Evolutionary conservation across 345 rosid genomes (phyloP), one percentile per base, ranked within the genome.

Genomic region (Bruguiera parviflora): DNA sequence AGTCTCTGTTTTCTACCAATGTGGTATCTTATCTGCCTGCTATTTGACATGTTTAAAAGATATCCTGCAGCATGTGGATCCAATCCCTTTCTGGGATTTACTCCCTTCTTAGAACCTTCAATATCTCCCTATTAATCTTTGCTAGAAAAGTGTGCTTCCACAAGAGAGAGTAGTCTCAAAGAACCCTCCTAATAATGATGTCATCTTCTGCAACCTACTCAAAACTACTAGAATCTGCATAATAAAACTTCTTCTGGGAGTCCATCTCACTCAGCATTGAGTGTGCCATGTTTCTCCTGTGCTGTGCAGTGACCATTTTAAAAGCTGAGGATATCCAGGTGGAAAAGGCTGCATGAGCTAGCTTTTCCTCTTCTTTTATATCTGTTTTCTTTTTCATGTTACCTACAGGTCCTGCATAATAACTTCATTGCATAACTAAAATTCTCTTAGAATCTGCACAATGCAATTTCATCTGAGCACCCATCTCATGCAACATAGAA

Each of bases 251-350:
- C 49, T 81, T 56, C 58, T 72, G 70, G 33, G 71, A 64, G 46
- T 80, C 83, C 9, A 86, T 75, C 80, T 84, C 84, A 71, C 80
- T 74, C 78, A 83, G 70, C 91, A 86, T 76, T 4, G 88, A 79
- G 43, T 6, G 25, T 53, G 57, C 25, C 57, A n/a, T 53, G 46
- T 57, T 73, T 64, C 77, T 85, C 67, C 71, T 63, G 64, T 73
- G 68, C 27, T 25, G 59, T 39, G 77, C 37, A 33, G 37, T 33
- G 37, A 33, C 37, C 8, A 33, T 33, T 33, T 33, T 33, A 33
- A 33, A 33, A 33, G 37, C 37, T 33, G 8, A 33, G 37, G 37
- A 33, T 33, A 33, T 33, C 8, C 37, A 5, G 37, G 8, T 33
- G 37, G 37, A 33, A 33, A 7, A 33, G 37, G 37, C 37, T 33